Evolutionary conservation across 2,329 filamentous ascomycete genomes (phyloP), one percentile per base, ranked within the genome.

Genomic region (Trichoderma sp.): DNA sequence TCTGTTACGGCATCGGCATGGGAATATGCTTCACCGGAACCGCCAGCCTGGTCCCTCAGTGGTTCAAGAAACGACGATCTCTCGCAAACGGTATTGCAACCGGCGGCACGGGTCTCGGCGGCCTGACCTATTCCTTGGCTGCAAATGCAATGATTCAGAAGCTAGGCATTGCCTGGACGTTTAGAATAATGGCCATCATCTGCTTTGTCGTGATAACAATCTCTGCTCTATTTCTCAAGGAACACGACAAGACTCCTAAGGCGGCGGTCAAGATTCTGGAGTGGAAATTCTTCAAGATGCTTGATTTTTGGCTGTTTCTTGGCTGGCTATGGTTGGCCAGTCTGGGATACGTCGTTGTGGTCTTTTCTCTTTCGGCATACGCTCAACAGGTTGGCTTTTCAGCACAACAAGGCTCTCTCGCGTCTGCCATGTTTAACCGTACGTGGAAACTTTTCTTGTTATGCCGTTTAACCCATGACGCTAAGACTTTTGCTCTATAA

Each of bases 361-460:
- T 95, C 62, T 96, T 95, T 83, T 93, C 91, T 16, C 85, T 95
- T 62, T 91, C 93, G 11, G 93, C 92, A 81, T 96, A 95, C 80
- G 92, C 92, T 41, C 87, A 89, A 71, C 88, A 88, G 6, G 89
- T 95, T 62, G 93, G 93, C 1, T 88, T 95, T 35, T 87, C 87
- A 1, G 86, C 93, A 3, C 87, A 89, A 6, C 91, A 95, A 80
- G 93, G 92, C 11, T 91, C 91, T 0, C 86, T 95, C 14, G 87
- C 94, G 63, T 92, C 91, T n/a, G 94, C 94, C 4, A 83, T 95
- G 53, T 88, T 95, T 79, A 95, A 94, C 81, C 81, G 71, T 73
- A 53, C 7, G 71, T 65, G 8, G 6, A 31, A 50, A 2, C 0
- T 21, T 29, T 7, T 16, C 7, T 5, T 27, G 18, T 16, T 18